phyloP scores from a whole-genome alignment of 2,329 filamentous ascomycete genomes.

The Phialophora macrospora region DNA sequence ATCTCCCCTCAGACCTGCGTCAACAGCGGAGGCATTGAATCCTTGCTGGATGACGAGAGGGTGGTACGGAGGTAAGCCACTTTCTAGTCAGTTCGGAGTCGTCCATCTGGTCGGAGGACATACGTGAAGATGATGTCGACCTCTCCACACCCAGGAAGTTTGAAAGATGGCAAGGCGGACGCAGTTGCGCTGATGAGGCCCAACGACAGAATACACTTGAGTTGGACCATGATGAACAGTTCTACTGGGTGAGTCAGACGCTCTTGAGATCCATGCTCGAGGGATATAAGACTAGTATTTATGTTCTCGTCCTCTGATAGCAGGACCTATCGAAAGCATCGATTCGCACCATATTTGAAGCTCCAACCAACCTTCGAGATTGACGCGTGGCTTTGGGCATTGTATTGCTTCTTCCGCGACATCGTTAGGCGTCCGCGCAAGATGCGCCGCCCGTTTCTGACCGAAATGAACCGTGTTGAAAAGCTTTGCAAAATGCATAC shows the following conservation, averaged over 20 bases:
- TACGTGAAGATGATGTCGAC: slow-evolving; percentile 28
- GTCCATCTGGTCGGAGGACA: not conserved
- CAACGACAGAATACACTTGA: slow-evolving; percentile 15
- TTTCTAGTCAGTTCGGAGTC: slow-evolving; percentile 1
- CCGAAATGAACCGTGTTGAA: not conserved
- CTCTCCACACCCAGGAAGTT: slow-evolving; percentile 21
- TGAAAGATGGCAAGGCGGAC: slow-evolving; percentile 6
- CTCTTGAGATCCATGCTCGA: not conserved
- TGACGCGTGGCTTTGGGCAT: not conserved
- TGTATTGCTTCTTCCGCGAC: not conserved
- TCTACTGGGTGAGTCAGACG: not conserved
- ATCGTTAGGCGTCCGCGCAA: not conserved
- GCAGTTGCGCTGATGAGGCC: slow-evolving; percentile 3
- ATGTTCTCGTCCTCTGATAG: not conserved
- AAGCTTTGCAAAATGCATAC: not conserved
- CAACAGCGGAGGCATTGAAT: slow-evolving; percentile 17
- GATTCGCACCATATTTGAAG: not conserved
- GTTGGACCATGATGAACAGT: slow-evolving; percentile 15
- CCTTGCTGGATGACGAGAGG: slow-evolving; percentile 26
- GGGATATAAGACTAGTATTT: not conserved
- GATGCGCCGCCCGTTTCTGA: not conserved
- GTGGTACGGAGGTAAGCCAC: slow-evolving; percentile 27
- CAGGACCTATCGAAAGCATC: not conserved
- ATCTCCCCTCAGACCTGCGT: slow-evolving; percentile 18
- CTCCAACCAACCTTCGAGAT: not conserved